phyloP scores from a whole-genome alignment of 208 protist genomes.

The Trypanosoma scelopori region DNA sequence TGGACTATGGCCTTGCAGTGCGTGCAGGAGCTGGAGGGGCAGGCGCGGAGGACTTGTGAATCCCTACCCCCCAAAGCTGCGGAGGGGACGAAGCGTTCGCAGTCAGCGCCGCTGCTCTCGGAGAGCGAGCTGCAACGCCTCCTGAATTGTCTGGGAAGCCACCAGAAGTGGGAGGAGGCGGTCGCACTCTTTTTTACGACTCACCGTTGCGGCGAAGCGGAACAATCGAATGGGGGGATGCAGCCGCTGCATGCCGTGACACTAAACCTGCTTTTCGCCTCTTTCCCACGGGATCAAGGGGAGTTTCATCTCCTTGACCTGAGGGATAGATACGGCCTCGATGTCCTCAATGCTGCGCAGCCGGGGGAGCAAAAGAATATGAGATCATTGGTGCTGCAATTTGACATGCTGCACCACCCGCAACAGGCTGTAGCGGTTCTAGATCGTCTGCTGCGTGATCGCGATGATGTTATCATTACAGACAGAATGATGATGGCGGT shows the following conservation, averaged over 20 bases:
- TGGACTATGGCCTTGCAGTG: slow-evolving; percentile 23
- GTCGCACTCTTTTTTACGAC: slow-evolving; percentile 36
- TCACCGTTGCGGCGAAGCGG: background rate
- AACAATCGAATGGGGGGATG: background rate
- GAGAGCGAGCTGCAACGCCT: slow-evolving; percentile 52
- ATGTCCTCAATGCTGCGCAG: background rate
- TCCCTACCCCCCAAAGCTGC: background rate
- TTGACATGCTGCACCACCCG: slow-evolving; percentile 32
- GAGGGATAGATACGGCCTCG: background rate
- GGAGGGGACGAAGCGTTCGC: background rate
- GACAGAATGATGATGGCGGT: slow-evolving; percentile 60
- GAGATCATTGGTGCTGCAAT: background rate
- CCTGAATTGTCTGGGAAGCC: slow-evolving; percentile 50
- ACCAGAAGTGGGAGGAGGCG: slow-evolving; percentile 34
- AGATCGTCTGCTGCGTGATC: slow-evolving; percentile 49
- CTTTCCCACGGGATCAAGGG: slow-evolving; percentile 31
- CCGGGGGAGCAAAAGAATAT: background rate
- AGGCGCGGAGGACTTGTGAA: background rate
- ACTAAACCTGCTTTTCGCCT: slow-evolving; percentile 67
- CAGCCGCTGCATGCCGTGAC: slow-evolving; percentile 35
- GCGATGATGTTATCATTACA: slow-evolving; percentile 76
- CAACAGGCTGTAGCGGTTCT: slow-evolving; percentile 48
- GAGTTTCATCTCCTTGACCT: background rate
- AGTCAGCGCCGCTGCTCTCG: slow-evolving; percentile 14
- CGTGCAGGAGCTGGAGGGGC: slow-evolving; percentile 16